Evolutionary conservation across 352 stramenopile genomes (phyloP).

Genomic region (Phytophthora melonis): DNA sequence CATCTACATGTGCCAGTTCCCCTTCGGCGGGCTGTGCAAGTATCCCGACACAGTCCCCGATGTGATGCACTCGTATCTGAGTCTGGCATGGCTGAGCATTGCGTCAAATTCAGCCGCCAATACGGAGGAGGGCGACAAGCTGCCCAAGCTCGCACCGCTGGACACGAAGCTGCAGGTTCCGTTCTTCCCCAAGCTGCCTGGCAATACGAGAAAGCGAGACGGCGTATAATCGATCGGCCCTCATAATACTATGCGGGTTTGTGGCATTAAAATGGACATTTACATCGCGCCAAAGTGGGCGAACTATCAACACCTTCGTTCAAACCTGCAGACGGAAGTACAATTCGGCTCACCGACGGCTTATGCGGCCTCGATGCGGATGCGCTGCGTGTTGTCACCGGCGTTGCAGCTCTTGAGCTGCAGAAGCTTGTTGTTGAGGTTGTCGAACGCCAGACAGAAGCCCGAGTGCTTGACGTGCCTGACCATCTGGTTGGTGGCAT

Average conservation of each 20-base stretch:
- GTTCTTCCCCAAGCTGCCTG: constrained; percentile 57
- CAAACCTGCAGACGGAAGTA: neutral
- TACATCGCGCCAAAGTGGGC: neutral
- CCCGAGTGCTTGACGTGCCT: constrained; percentile 58
- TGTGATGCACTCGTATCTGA: constrained; percentile 94
- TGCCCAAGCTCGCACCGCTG: constrained; percentile 56
- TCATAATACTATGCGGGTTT: neutral
- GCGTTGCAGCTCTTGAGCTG: constrained; percentile 60
- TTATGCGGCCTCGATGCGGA: constrained; percentile 39
- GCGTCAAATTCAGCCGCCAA: constrained; percentile 44
- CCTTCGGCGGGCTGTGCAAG: constrained; percentile 89
- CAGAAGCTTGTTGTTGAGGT: constrained; percentile 50
- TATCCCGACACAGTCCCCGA: constrained; percentile 82
- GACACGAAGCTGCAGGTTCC: constrained; percentile 86
- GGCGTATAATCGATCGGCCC: constrained; percentile 10
- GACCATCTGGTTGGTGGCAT: constrained; percentile 49
- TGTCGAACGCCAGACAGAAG: constrained; percentile 65
- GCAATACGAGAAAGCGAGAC: constrained; percentile 23
- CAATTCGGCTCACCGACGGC: neutral
- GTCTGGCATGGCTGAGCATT: constrained; percentile 91
- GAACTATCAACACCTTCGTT: neutral
- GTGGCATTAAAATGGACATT: neutral
- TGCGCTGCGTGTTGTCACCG: constrained; percentile 54
- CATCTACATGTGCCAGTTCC: constrained; percentile 86
- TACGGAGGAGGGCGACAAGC: constrained; percentile 24